Evolutionary conservation across 441 rosid species (phyloP), one percentile per base, ranked within the genome.

Genomic region (Omphalea diandra): DNA sequence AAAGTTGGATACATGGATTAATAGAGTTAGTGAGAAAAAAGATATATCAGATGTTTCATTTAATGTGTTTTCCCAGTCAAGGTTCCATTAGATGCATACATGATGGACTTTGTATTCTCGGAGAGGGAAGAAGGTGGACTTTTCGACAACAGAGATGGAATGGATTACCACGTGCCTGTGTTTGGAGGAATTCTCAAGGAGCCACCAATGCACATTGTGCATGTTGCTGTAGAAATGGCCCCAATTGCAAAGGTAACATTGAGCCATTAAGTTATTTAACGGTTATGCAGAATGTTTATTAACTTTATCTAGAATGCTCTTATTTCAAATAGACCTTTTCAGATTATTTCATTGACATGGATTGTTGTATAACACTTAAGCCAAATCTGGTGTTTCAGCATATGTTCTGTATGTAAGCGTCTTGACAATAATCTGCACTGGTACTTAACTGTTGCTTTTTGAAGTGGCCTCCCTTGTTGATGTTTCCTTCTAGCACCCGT

Each of bases 41-140:
- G 0, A 3, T 57, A 46, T 18, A 36, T n/a, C 6, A 50, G 66
- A 6, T 38, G 7, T 63, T 11, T 77, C 47, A 61, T 62, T 69
- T 35, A 36, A 15, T 59, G 17, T 46, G 58, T 59, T 67, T 73
- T 79, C 78, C n/a, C 92, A 90, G 99, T 94, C 69, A 83, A 84
- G 81, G 92, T 95, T 32, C 99, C 99, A 12, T 69, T 93, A 74
- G 97, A 95, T 88, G 97, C 96, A 66, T 89, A 93, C 80, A 69
- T 83, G 96, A 89, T 95, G 90, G 99, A 95, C 79, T 95, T 95
- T 81, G 99, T 95, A 69, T 95, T 95, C 81, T 93, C 98, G 29
- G 99, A 95, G 86, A 80, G 57, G 80, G 95, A 90, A 69, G 91
- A 89, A 73, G 99, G 97, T 38, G 99, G 97, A 63, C 73, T 76